Base-by-base conservation (phyloP, 1,284 basidiomycete species). In the Cystobasidium pallidum region DNA sequence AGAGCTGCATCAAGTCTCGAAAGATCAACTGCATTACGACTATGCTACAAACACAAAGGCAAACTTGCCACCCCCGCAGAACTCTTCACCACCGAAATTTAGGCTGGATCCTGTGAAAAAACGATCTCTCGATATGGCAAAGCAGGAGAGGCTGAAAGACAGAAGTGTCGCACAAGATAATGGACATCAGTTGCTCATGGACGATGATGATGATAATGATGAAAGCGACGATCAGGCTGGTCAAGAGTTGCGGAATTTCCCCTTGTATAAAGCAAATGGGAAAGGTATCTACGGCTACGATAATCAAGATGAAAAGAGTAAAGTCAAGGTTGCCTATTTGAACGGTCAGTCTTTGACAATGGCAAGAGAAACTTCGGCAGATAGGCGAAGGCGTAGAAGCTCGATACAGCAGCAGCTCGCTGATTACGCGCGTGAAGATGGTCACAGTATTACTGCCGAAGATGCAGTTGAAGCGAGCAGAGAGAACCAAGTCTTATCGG, bases 21-120 rank as follows among this genome's bases (percentile, higher is more conserved):
- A 49, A 26, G 57, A 52, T 26, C 67, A 70, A 47, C 41, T 21
- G 26, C 67, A 70, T 52, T 61, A 32, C 24, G 67, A 70, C 43
- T 70, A 36, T 62, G 67, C 67, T 26, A 70, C 58, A 24, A 49
- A 70, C 36, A 28, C n/a, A 47, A 58, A 45, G 34, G 67, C 57
- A 24, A 32, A 61, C 24, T 17, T 6, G 24, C 67, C 67, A 24
- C 67, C 67, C 7, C 57, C 57, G 4, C 67, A 62, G 43, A 39
- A 70, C 30, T 19, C 43, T n/a, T 70, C 67, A 11, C 67, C 67
- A 28, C 67, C 55, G 17, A 61, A 58, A 36, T 70, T 30, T 21
- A 59, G 67, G 43, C 30, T 64, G 15, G 28, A 47, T n/a, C 62
- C 62, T 47, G 4, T n/a, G 15, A 36, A 15, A 6, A 57, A 57